Evolutionary conservation across 805 yeast genomes (phyloP), one percentile per base, ranked within the genome.

Genomic region (Jamesozyma jinghongensis): DNA sequence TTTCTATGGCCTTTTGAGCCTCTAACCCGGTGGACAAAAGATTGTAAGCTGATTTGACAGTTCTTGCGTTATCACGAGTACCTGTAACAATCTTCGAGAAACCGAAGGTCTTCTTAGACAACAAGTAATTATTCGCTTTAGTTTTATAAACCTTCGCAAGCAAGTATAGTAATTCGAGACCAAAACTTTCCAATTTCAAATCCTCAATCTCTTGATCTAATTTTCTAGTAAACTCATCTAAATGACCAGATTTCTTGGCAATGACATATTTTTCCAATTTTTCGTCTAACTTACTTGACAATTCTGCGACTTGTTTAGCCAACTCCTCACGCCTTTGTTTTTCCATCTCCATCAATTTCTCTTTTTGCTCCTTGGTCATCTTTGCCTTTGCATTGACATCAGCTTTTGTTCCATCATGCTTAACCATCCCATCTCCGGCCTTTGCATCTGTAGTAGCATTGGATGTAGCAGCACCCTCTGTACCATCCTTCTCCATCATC

Each of bases 131-230:
- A 43, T 75, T 69, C 2, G 94, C 94, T 55, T 86, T 86, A 28
- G 74, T 69, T 41, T 71, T 71, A 62, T 92, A 92, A 4, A 85
- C 75, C 45, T 73, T 73, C 16, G 97, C 97, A 46, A 92, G 81
- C 16, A 90, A 67, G 49, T 81, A 87, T 48, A 90, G 67, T 38
- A 92, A 69, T 63, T 90, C 95, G 38, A 90, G 64, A 12, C 99
- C 99, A 66, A 92, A 92, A 40, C 95, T 85, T 69, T 92, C 98
- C 73, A 86, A 76, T 61, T 92, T 92, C 57, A 92, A 68, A 46
- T 83, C 83, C 50, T 83, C 88, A 34, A 83, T 74, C 55, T 84
- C 92, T 40, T 67, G 66, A 31, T 65, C 62, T 22, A 84, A 65
- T 49, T 77, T 76, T 11, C 53, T 52, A n/a, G 59, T 63, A 54